A percentile compares a stretch with the other conserved stretches of the same genome.
Evolutionary conservation across 176 grass and related monocot species (phyloP).

Genomic region (Rhynchospora pubera): DNA sequence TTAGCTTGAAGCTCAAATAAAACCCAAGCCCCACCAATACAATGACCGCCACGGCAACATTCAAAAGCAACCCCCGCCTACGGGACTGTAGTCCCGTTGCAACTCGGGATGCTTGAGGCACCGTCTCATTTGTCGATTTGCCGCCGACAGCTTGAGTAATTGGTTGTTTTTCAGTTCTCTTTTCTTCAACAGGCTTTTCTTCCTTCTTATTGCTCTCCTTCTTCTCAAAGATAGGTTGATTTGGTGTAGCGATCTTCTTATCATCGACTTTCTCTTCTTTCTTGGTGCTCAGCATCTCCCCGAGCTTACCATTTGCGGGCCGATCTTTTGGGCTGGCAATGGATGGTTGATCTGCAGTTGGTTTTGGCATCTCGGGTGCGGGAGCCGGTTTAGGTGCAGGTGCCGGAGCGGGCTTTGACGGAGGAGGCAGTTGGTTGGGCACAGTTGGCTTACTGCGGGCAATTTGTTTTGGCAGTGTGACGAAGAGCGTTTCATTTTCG

Average conservation of each 20-base stretch:
- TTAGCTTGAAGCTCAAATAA: constrained; percentile 44
- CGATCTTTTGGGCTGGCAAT: background rate
- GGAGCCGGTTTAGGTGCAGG: background rate
- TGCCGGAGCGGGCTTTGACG: background rate
- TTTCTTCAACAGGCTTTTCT: background rate
- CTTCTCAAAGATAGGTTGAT: background rate
- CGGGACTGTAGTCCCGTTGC: background rate
- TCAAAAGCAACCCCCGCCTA: constrained; percentile 36
- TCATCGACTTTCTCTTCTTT: constrained; percentile 8
- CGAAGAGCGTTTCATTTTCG: constrained; percentile 43
- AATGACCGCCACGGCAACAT: constrained; percentile 45
- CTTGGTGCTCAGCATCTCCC: background rate
- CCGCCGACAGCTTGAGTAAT: background rate
- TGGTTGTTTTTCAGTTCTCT: background rate
- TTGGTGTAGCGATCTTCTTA: background rate
- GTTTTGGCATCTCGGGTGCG: background rate
- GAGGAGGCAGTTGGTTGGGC: background rate
- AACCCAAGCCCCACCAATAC: constrained; percentile 43
- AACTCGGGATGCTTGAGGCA: background rate
- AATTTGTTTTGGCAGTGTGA: constrained; percentile 52
- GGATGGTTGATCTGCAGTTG: background rate
- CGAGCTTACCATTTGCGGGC: background rate
- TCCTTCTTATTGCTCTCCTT: background rate
- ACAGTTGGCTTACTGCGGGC: background rate
- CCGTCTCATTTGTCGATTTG: background rate